Conservation (phyloP, 805 yeast genomes). For the Yamadazyma nakazawae region DNA sequence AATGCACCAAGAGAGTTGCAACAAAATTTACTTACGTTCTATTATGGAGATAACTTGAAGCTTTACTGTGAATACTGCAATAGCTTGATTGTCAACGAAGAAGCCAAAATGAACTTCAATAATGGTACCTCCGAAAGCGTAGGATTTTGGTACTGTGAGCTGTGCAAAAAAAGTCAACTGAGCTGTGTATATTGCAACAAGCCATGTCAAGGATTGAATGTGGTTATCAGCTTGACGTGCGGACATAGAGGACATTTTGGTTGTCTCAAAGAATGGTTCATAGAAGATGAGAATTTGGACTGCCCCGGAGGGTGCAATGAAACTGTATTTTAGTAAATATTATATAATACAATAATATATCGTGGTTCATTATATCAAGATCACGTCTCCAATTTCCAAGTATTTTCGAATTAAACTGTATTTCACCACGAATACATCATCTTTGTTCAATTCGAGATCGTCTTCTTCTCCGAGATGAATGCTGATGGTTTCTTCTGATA, state of each 20-base stretch:
- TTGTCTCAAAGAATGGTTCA: constrained; percentile 77
- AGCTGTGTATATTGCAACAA: constrained; percentile 77
- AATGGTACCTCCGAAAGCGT: constrained; percentile 21
- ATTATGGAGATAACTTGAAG: constrained; percentile 35
- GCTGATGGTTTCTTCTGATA: constrained; percentile 24
- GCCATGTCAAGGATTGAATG: constrained; percentile 69
- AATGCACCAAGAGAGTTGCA: constrained; percentile 31
- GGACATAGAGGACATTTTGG: constrained; percentile 87
- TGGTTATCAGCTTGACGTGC: constrained; percentile 58
- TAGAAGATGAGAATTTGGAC: constrained; percentile 56
- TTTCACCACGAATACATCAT: constrained; percentile 74
- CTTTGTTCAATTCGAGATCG: constrained; percentile 52
- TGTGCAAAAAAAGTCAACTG: constrained; percentile 57
- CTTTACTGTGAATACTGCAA: constrained; percentile 63
- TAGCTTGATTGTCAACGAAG: constrained; percentile 57
- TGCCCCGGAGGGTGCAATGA: constrained; percentile 79
- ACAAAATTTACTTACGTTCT: constrained; percentile 26
- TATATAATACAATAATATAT: neutral
- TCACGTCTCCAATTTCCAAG: constrained; percentile 36
- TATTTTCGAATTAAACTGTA: constrained; percentile 45
- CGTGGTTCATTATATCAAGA: constrained; percentile 24
- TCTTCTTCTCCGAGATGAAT: constrained; percentile 33
- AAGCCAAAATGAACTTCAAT: constrained; percentile 38
- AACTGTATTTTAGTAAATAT: constrained; percentile 1
- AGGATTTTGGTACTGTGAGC: constrained; percentile 86